A percentile compares a stretch with the other conserved stretches of the same genome.
Conservation (phyloP, 108 stramenopile species). For the Cylindrotheca fusiformis region DNA sequence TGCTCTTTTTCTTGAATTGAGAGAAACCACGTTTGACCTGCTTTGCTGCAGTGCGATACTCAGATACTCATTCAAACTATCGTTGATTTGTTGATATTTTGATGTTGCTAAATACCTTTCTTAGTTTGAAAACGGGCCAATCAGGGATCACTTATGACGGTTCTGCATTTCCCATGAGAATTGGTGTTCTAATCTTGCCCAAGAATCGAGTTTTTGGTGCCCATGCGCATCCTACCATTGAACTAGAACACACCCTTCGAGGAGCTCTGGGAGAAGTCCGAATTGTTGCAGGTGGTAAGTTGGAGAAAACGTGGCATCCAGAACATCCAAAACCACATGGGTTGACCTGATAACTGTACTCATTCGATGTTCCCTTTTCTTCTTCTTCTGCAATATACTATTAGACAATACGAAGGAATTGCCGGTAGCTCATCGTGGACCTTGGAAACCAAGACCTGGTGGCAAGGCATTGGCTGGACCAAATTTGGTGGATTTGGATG, state of each 20-base stretch:
- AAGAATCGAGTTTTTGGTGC: conserved; percentile 1
- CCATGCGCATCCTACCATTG: not conserved
- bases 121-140: not conserved
- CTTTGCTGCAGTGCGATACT: no score
- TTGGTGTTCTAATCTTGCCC: not conserved
- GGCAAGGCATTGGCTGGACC: not conserved
- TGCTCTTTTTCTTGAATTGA: not conserved
- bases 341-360: no score
- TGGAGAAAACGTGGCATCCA: no score
- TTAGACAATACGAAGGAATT: not conserved
- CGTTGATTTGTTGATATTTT: no score
- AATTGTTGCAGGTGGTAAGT: not conserved
- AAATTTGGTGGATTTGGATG: not conserved
- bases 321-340: no score
- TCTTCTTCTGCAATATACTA: not conserved
- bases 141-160: not conserved
- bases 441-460: not conserved
- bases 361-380: no score
- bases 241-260: not conserved
- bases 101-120: not conserved
- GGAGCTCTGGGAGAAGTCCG: not conserved
- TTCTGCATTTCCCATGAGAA: not conserved
- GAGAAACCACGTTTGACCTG: no score
- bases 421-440: not conserved
- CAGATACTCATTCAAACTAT: no score